Percentiles rank a stretch among this genome's conserved stretches.
Conservation (phyloP, 768 basidiomycete genomes). For the Cystobasidium onofrii region DNA sequence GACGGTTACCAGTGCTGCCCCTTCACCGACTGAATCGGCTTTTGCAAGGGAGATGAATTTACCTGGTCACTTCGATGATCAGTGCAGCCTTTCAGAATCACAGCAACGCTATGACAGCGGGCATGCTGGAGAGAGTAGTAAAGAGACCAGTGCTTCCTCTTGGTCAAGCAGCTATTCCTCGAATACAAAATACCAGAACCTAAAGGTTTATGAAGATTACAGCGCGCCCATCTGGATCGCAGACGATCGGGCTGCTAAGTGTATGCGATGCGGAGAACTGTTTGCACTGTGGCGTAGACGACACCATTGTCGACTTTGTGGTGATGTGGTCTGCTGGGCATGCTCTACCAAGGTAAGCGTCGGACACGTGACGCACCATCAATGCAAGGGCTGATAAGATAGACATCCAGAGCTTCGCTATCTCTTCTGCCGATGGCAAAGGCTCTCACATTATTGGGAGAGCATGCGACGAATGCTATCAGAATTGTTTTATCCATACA, state of each 20-base stretch:
- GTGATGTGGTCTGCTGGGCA: slow-evolving; percentile 70
- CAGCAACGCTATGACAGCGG: background rate
- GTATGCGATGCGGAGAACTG: slow-evolving; percentile 73
- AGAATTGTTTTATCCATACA: background rate
- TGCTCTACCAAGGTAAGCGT: slow-evolving; percentile 67
- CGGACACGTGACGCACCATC: background rate
- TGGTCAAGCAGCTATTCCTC: background rate
- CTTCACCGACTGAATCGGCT: background rate
- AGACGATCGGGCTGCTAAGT: slow-evolving; percentile 68
- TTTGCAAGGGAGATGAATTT: background rate
- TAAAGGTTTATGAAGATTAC: slow-evolving; percentile 56
- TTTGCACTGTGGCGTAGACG: slow-evolving; percentile 92
- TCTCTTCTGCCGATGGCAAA: background rate
- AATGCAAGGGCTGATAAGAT: background rate
- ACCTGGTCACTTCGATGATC: slow-evolving; percentile 1
- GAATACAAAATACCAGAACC: background rate
- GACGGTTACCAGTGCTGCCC: background rate
- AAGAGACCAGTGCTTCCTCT: background rate
- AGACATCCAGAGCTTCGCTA: slow-evolving; percentile 10
- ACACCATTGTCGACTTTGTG: slow-evolving; percentile 96
- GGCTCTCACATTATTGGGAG: background rate
- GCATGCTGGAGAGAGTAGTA: background rate
- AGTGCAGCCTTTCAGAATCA: background rate
- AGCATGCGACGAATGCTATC: slow-evolving; percentile 27
- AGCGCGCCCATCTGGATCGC: slow-evolving; percentile 90